Base-by-base conservation (phyloP, 2,329 filamentous ascomycete genomes). In the Fusarium cyanostomum region DNA sequence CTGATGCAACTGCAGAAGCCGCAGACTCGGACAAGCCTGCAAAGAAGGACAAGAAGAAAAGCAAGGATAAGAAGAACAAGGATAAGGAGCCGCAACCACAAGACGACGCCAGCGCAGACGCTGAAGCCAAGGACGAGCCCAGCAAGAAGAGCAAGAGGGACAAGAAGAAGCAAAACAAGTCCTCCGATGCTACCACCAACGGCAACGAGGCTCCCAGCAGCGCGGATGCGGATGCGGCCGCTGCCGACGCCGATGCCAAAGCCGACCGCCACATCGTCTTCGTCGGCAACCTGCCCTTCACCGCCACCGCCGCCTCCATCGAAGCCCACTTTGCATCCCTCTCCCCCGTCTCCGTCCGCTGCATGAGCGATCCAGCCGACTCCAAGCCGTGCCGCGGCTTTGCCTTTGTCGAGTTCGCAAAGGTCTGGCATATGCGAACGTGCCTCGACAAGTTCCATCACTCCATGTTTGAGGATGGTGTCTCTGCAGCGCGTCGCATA, bases 381-480 rank as follows among this genome's bases (percentile, higher is more conserved):
- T 82, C 85, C 11, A 82, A 81, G 52, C 68, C 88, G 65, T 89
- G 86, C 72, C 89, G 89, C 67, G 92, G 92, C 31, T 90, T 91
- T 71, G 92, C 92, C 7, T 96, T 97, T 76, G 82, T 98, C 69
- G 94, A 98, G 77, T 98, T 97, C 74, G 88, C 88, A 64, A 85
- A 88, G 67, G 96, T 89, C 78, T 91, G 94, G 77, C 87, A 90
- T 73, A 96, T 97, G 92, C 91, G 96, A 82, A 95, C 92, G 28
- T 96, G 92, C 73, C 83, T 98, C 59, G 92, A 94, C 77, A 87
- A 92, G 64, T 94, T 94, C 79, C 94, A 98, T 79, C 94, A 97
- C 79, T 90, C 87, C 58, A 84, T 84, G 64, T 96, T 97, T 74
- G 77, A 82, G 74, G 81, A 88, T 77, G 80, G 81, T 63, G 61